Percentiles rank a stretch among this genome's conserved stretches.
phyloP scores from a whole-genome alignment of 768 basidiomycete species.

The Boletus rubescentipes region DNA sequence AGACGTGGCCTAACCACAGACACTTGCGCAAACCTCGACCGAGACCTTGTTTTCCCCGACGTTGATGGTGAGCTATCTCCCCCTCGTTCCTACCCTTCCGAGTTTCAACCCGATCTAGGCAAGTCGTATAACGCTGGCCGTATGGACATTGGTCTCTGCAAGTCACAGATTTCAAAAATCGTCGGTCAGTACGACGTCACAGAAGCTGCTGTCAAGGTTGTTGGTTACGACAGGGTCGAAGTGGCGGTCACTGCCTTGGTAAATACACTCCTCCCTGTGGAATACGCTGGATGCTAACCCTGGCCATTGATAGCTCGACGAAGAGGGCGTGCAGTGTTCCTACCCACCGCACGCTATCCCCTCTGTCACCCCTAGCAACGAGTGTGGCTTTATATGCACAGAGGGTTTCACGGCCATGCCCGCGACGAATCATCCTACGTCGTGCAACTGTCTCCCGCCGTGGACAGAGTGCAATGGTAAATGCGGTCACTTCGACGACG shows the following conservation, averaged over 20 bases:
- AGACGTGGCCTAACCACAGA: constrained; percentile 8
- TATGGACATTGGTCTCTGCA: constrained; percentile 30
- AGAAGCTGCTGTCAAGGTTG: constrained; percentile 21
- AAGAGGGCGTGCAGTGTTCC: constrained; percentile 24
- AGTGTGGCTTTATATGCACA: constrained; percentile 32
- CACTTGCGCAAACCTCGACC: constrained; percentile 16
- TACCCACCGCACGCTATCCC: constrained; percentile 33
- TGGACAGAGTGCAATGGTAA: constrained; percentile 31
- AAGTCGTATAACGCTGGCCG: constrained; percentile 24
- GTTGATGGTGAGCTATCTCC: constrained; percentile 6
- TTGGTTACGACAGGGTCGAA: constrained; percentile 25
- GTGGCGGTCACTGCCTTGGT: constrained; percentile 25
- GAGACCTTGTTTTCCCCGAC: constrained; percentile 20
- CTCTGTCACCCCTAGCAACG: constrained; percentile 14
- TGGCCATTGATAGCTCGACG: constrained; percentile 22
- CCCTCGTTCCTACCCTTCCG: too few relatives aligned
- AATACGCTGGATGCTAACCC: neutral
- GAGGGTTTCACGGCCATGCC: constrained; percentile 27
- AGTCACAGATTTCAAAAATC: constrained; percentile 27
- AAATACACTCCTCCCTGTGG: neutral
- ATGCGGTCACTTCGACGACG: constrained; percentile 24
- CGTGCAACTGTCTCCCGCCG: constrained; percentile 30
- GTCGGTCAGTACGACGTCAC: constrained; percentile 24
- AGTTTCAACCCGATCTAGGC: constrained; percentile 5
- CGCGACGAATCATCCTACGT: constrained; percentile 7